A percentile compares a stretch with the other conserved stretches of the same genome.
Conservation (phyloP, 176 grass and related monocot species). For the Carex kokanica region DNA sequence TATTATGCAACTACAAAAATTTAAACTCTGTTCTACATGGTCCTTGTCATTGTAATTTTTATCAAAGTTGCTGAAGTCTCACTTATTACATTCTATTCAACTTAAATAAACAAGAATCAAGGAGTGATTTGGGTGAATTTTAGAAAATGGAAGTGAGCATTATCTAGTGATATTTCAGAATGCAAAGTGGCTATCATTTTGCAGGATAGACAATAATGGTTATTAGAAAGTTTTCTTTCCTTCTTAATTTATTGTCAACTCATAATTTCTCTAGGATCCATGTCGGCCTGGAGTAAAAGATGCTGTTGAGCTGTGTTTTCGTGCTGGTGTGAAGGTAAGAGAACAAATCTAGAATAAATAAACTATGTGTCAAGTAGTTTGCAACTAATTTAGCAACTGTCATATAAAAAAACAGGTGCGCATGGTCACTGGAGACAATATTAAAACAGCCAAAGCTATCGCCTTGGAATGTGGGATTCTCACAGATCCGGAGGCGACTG, state of each 20-base stretch:
- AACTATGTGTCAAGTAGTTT: not conserved
- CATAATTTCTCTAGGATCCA: constrained; percentile 63
- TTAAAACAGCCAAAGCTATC: constrained; percentile 93
- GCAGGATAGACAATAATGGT: not conserved
- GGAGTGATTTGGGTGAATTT: not conserved
- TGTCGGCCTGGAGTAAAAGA: constrained; percentile 80
- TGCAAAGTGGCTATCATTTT: not conserved
- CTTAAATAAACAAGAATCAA: not conserved
- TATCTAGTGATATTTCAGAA: not conserved
- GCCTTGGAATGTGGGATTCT: constrained; percentile 96
- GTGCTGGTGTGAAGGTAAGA: constrained; percentile 79
- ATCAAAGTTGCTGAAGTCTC: not conserved
- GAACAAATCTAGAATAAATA: not conserved
- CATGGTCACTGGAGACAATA: constrained; percentile 93
- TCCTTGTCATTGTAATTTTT: not conserved
- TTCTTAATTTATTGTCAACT: constrained; percentile 23
- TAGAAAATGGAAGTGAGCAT: not conserved
- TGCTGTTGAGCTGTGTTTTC: constrained; percentile 55
- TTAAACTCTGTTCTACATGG: not conserved
- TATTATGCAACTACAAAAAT: not conserved
- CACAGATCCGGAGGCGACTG: constrained; percentile 55
- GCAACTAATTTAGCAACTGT: not conserved
- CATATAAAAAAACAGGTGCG: constrained; percentile 52
- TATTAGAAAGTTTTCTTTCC: not conserved
- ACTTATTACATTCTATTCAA: not conserved